Evolutionary conservation across 202 grass and related monocot genomes (phyloP).

Genomic region (Zoysia matrella): DNA sequence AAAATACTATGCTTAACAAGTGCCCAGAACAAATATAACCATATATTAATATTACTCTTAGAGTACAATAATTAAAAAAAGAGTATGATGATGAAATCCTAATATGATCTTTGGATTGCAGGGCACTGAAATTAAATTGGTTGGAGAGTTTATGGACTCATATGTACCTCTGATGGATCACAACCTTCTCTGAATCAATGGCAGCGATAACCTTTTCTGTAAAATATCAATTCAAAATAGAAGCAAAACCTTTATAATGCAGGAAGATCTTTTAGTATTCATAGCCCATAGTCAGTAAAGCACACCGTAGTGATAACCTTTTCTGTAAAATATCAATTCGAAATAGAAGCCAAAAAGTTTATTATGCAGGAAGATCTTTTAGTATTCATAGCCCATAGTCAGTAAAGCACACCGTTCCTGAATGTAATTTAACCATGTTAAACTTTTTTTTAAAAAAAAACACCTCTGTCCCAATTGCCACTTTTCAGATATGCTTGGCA

Average conservation of each 20-base stretch:
- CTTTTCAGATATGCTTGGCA: not conserved
- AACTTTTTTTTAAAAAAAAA: not conserved
- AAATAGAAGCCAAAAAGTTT: too few relatives aligned
- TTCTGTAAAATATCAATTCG: too few relatives aligned
- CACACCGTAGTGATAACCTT: too few relatives aligned
- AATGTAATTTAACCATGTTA: slow-evolving; percentile 4
- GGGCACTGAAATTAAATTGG: slow-evolving; percentile 18
- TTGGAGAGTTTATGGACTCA: slow-evolving; percentile 11
- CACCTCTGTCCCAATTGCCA: not conserved
- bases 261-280: slow-evolving; percentile 9
- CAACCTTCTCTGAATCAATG: slow-evolving; percentile 82
- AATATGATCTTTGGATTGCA: not conserved
- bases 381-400: too few relatives aligned
- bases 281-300: not conserved
- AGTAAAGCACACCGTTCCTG: not conserved
- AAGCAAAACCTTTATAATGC: not conserved
- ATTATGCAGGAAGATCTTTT: too few relatives aligned
- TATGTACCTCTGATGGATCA: slow-evolving; percentile 83
- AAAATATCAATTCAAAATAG: slow-evolving; percentile 19
- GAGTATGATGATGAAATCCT: not conserved
- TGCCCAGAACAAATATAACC: slow-evolving; percentile 17
- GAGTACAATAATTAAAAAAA: not conserved
- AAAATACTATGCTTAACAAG: slow-evolving; percentile 6
- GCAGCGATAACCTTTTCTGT: slow-evolving; percentile 54
- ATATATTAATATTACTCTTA: slow-evolving; percentile 11